Evolutionary conservation across 2,329 filamentous ascomycete species (phyloP).

Genomic region (Lecanosticta acicola): DNA sequence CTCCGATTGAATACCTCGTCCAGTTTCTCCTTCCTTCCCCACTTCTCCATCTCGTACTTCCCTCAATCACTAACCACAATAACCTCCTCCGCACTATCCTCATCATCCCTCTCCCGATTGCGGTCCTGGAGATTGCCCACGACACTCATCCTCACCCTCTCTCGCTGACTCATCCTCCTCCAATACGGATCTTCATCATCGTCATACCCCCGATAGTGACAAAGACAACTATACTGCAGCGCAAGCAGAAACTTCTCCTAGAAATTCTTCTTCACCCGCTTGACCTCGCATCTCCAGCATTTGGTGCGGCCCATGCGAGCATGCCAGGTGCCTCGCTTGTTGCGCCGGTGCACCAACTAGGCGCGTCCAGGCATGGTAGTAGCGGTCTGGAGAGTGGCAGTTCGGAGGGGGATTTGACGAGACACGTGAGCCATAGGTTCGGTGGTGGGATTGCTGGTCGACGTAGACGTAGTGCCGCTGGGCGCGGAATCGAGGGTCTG

Average conservation of each 20-base stretch:
- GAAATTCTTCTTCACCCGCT: slow-evolving; percentile 8
- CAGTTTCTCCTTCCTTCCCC: background rate
- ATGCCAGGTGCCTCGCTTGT: slow-evolving; percentile 24
- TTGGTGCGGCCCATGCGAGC: slow-evolving; percentile 23
- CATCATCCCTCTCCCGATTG: background rate
- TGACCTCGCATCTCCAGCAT: slow-evolving; percentile 27
- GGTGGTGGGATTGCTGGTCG: slow-evolving; percentile 1
- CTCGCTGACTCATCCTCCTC: slow-evolving; percentile 9
- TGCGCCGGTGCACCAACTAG: slow-evolving; percentile 20
- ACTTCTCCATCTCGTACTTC: no score
- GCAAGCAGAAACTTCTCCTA: slow-evolving; percentile 12
- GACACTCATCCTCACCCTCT: background rate
- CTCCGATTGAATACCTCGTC: background rate
- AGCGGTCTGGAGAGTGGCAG: background rate
- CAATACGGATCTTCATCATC: slow-evolving; percentile 20
- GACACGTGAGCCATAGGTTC: background rate
- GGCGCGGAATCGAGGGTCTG: slow-evolving; percentile 7
- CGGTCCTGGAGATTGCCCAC: no score
- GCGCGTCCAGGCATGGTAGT: slow-evolving; percentile 10
- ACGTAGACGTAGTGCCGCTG: slow-evolving; percentile 6
- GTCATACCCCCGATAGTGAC: slow-evolving; percentile 23
- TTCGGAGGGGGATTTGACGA: background rate
- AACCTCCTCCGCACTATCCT: background rate
- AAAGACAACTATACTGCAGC: slow-evolving; percentile 26
- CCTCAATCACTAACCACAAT: background rate